phyloP scores from a whole-genome alignment of 1,284 basidiomycete genomes.

The Heterobasidion occidentale region DNA sequence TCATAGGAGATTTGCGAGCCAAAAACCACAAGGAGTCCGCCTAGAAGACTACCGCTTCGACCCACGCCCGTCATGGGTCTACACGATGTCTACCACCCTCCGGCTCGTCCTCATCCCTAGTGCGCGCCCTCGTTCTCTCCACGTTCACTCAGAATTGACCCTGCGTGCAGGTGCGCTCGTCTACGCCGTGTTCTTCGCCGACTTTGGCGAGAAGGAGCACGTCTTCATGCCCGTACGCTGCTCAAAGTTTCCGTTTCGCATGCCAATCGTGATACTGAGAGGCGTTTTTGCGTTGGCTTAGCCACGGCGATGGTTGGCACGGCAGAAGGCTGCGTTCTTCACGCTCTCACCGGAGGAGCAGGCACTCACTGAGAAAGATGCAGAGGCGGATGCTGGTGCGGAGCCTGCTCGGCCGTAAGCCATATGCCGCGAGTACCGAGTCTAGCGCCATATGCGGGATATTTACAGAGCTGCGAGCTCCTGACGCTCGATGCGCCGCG shows the following conservation, averaged over 20 bases:
- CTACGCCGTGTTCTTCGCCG: conserved; percentile 56
- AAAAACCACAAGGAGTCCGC: neutral
- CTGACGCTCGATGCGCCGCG: too few species aligned
- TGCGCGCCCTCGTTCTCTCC: conserved; percentile 16
- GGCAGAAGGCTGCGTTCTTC: conserved; percentile 26
- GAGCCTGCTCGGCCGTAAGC: neutral
- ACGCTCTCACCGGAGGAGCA: conserved; percentile 25
- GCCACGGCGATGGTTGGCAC: conserved; percentile 25
- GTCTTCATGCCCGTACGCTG: conserved; percentile 57
- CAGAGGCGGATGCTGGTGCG: neutral
- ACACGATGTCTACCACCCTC: conserved; percentile 34
- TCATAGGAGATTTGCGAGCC: neutral
- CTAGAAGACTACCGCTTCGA: conserved; percentile 19
- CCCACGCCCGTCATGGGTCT: conserved; percentile 52
- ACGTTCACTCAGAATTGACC: neutral
- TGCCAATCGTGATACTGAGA: neutral
- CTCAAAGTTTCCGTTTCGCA: neutral
- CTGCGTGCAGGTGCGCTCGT: conserved; percentile 32
- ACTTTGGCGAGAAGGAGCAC: conserved; percentile 63
- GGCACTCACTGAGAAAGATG: conserved; percentile 12
- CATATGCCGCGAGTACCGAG: neutral
- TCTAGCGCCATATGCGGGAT: too few species aligned
- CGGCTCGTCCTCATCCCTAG: conserved; percentile 44
- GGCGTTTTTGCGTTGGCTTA: conserved; percentile 8
- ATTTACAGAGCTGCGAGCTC: too few species aligned